Evolutionary conservation across 2,329 filamentous ascomycete species (phyloP), one percentile per base, ranked within the genome.

Genomic region (Pestalotiopsis sp.): DNA sequence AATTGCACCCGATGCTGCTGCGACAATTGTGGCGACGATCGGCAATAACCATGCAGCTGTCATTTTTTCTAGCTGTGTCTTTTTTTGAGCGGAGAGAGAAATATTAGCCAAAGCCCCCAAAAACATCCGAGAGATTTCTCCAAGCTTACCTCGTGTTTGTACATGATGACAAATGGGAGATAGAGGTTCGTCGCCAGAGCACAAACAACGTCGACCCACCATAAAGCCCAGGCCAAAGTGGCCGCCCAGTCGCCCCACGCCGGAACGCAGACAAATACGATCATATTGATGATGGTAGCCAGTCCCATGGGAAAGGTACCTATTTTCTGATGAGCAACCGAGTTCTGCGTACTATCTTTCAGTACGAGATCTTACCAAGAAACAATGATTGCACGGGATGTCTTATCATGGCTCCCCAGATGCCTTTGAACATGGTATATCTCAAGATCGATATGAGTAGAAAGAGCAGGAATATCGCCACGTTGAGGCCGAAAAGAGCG

Each of bases 381-480:
- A 92, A 91, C 57, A 92, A 82, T 2, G 85, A 88, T 74, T 92
- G 87, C 0, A 84, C 84, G 0, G 89, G 89, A 74, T 92, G 87
- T 1, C 80, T 80, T 69, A 92, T 85, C 86, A 92, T 91, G 3
- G 84, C 85, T 0, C 61, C 73, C 84, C 89, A 92, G 64, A 91
- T 86, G 68, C 86, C 84, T 0, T 87, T 90, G 74, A 90, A 92
- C 2, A 90, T 74, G 0, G 81, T 80, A 73, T 92, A 92, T 36
- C 90, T 84, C 4, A 59, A n/a, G 12, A 59, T 59, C 1, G 41
- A 14, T 7, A 45, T 14, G 9, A 3, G 3, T 1, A 14, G 41
- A 7, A 45, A 45, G 9, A 45, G 41, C 12, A 12, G 7, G 17
- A 45, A 45, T 45, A 45, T 4, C 13, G 41, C 41, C 4, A 45